Percentiles rank a stretch among this genome's conserved stretches.
phyloP scores from a whole-genome alignment of 2,329 filamentous ascomycete genomes.

The Knoxdaviesia capensis region DNA sequence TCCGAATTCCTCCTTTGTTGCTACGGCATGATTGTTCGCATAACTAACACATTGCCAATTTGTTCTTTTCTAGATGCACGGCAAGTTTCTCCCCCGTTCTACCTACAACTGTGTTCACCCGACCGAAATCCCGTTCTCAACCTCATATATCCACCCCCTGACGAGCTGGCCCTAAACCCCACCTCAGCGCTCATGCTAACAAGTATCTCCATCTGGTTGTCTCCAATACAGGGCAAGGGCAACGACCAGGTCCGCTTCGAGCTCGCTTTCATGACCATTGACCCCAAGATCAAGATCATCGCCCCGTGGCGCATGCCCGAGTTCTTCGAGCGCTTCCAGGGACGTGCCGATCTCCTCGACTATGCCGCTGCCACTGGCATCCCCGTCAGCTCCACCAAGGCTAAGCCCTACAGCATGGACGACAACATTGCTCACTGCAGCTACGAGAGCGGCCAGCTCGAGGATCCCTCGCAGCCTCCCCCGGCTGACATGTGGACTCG shows the following conservation, averaged over 20 bases:
- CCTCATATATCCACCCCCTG: too few species aligned
- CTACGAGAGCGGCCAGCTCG: constrained; percentile 61
- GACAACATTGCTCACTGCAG: constrained; percentile 58
- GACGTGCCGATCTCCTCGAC: constrained; percentile 52
- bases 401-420: constrained; percentile 44
- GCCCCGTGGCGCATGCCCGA: constrained; percentile 53
- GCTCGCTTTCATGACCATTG: constrained; percentile 20
- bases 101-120: constrained; percentile 2
- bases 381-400: constrained; percentile 53
- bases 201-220: too few species aligned
- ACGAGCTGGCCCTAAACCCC: too few species aligned
- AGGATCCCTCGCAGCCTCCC: constrained; percentile 34
- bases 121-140: neutral
- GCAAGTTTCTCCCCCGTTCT: too few species aligned
- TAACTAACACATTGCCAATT: too few species aligned
- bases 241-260: constrained; percentile 18
- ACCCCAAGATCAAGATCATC: constrained; percentile 50
- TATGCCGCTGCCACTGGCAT: constrained; percentile 48
- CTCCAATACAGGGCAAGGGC: constrained; percentile 25
- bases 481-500: constrained; percentile 52
- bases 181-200: too few species aligned
- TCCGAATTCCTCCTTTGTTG: too few species aligned
- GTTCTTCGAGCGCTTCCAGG: constrained; percentile 52
- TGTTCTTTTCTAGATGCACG: too few species aligned
- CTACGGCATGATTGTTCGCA: too few species aligned